Conservation (phyloP, 2,329 filamentous ascomycete genomes). For the Tympanopsis confertula region DNA sequence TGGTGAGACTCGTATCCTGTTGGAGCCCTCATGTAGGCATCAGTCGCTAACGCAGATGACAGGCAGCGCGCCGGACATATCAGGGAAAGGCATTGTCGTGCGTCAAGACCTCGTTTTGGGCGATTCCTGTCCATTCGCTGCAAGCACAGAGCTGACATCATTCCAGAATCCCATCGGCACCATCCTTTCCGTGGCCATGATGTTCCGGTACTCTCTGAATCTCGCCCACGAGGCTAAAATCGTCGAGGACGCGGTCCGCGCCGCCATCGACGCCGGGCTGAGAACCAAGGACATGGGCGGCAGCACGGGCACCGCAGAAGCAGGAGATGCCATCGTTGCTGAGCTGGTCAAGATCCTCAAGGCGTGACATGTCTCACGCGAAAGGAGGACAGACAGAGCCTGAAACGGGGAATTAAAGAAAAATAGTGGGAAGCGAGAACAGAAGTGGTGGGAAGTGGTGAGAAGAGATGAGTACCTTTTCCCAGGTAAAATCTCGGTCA, state of each 20-base stretch:
- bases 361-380: too few species aligned
- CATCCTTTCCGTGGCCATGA: constrained; percentile 86
- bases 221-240: constrained; percentile 65
- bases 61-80: constrained; percentile 88
- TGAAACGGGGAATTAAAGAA: too few species aligned
- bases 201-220: constrained; percentile 84
- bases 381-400: too few species aligned
- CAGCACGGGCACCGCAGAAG: constrained; percentile 57
- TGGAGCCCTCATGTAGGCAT: constrained; percentile 2
- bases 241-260: constrained; percentile 71
- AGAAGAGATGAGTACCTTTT: too few species aligned
- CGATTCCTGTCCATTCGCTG: constrained; percentile 5
- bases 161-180: constrained; percentile 72
- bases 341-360: constrained; percentile 63
- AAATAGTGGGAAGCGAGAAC: too few species aligned
- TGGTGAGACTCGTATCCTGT: constrained; percentile 36
- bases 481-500: too few species aligned
- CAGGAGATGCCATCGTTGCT: constrained; percentile 68
- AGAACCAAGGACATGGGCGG: constrained; percentile 81
- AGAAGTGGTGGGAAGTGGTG: too few species aligned
- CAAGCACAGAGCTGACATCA: constrained; percentile 5
- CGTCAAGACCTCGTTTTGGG: constrained; percentile 5
- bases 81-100: constrained; percentile 49
- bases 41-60: constrained; percentile 1
- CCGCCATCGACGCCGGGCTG: constrained; percentile 67